Conservation (phyloP, 2,329 filamentous ascomycete species). For the Hymenoscyphus scutula region DNA sequence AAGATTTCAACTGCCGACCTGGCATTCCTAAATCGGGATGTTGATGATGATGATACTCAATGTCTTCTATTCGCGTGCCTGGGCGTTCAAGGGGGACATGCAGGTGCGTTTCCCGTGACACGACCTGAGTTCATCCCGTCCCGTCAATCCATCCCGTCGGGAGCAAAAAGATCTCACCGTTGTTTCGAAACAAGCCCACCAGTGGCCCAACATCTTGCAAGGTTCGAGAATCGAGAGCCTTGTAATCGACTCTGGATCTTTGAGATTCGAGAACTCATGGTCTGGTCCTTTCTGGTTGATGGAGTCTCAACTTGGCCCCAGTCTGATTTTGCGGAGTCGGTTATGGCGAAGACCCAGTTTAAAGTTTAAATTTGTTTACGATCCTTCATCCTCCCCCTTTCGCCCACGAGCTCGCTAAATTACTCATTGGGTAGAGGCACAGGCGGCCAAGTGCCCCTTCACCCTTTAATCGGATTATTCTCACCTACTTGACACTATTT, state of each 20-base stretch:
- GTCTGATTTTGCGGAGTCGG: neutral
- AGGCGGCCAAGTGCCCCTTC: neutral
- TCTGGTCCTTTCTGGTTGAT: too few relatives aligned
- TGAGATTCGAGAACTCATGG: neutral
- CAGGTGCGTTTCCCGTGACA: neutral
- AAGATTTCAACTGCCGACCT: neutral
- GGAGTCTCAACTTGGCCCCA: neutral
- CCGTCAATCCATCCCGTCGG: neutral
- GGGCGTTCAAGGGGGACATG: neutral
- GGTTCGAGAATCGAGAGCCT: neutral
- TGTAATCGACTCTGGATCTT: neutral
- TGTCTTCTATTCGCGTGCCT: neutral
- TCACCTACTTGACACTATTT: too few relatives aligned
- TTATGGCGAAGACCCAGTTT: neutral
- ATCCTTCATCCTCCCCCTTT: neutral
- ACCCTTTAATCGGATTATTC: neutral
- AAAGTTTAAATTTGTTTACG: neutral
- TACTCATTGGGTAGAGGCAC: neutral
- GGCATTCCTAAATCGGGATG: neutral
- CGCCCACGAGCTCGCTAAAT: neutral
- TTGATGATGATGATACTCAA: neutral
- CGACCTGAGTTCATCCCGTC: neutral
- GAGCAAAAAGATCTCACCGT: neutral
- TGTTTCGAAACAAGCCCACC: neutral
- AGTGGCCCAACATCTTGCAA: neutral